Evolutionary conservation across 257 asterid species (phyloP), one percentile per base, ranked within the genome.

Genomic region (Misopates orontium): DNA sequence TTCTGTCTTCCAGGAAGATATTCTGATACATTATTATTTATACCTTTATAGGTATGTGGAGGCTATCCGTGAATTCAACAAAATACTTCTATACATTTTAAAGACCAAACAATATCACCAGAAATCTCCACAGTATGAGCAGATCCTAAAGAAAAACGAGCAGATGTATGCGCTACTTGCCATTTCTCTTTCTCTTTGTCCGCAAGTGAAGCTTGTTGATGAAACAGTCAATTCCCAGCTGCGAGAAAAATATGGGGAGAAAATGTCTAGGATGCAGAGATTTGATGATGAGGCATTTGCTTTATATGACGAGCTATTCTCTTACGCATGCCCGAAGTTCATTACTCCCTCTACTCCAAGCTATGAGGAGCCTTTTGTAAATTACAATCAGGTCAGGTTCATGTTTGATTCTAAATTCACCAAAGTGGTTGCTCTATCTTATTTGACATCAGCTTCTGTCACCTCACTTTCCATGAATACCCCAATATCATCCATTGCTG

Each of bases 161-260:
- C 99, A 94, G 86, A 90, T 94, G 99, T 90, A 94, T 78, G 99
- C 97, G n/a, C 70, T 94, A 72, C 87, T 94, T 77, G 97, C 99
- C 23, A 79, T 89, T 47, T 79, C 80, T 65, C 88, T 90, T 41
- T 94, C 97, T 42, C 95, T 94, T 55, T 90, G 96, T 77, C 99
- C 96, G 69, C 96, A 88, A 75, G 78, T 79, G 74, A 84, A 85
- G 77, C 93, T 90, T 76, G 95, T 88, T 40, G 99, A 94, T 41
- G 97, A 94, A 84, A 84, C 88, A 19, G 97, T 86, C 40, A 83
- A 85, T 76, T 72, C 93, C 68, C 97, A 94, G 62, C 63, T 94
- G 73, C 79, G 96, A 28, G 97, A 94, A 78, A 88, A 94, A 73
- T 83, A 93, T 59, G 99, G 97, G 24, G 97, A 93, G 58, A 94